Evolutionary conservation across 495 filamentous ascomycete genomes (phyloP), one percentile per base, ranked within the genome.

Genomic region (Aspergillus taichungensis): DNA sequence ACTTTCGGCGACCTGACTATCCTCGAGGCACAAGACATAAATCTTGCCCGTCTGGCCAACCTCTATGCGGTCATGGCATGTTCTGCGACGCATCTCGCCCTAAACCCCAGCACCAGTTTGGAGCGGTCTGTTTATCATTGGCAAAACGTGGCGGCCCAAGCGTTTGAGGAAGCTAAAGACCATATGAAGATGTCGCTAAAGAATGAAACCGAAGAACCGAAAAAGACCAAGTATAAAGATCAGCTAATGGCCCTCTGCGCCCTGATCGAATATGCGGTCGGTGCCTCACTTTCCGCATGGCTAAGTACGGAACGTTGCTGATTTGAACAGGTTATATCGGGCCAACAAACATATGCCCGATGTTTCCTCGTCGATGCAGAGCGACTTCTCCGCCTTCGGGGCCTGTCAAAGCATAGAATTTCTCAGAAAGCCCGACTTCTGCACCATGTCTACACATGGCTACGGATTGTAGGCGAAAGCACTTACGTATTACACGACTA

Each of bases 151-250:
- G 51, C 60, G 1, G 49, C 47, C 9, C 56, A 60, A 28, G 49
- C 57, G 13, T 63, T 62, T 27, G 48, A 57, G 28, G 39, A 58
- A 14, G 63, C 61, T 1, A 64, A 56, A 37, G 56, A 62, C 13
- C 57, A 64, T 36, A 60, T 67, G 43, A 56, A 66, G 37, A 46
- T 46, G 2, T 67, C 62, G 1, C 31, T 67, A 13, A 55, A 58
- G 18, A 29, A 54, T 6, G 64, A 67, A 37, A 60, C 52, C 0
- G 40, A 52, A 7, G 53, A 55, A 4, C 52, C 59, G 8, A 67
- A 62, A 33, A 60, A 59, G 34, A 60, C 62, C 13, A 67, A 67
- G 41, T 67, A 66, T 27, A 67, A 67, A 42, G 64, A 67, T n/a
- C 64, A 67, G 33, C 37, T 67, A 28, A 67, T 67, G 64, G 62